Evolutionary conservation across 495 filamentous ascomycete genomes (phyloP).

Genomic region (Acidiella bohemica): DNA sequence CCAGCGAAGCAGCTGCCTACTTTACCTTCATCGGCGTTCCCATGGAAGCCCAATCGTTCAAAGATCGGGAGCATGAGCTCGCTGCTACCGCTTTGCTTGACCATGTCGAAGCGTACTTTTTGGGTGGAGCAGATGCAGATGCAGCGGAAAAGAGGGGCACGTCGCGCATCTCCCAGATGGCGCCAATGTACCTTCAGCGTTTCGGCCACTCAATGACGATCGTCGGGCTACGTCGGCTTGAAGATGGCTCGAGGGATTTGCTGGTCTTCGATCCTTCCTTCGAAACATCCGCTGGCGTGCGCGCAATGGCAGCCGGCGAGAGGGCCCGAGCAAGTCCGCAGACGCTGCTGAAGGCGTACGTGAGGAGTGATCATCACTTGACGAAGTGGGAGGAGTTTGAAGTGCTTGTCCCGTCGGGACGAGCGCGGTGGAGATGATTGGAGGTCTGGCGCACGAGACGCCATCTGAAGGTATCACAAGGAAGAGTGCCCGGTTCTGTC

Average conservation of each 20-base stretch:
- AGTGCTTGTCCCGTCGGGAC: constrained; percentile 32
- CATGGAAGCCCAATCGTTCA: constrained; percentile 7
- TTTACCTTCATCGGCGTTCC: constrained; percentile 53
- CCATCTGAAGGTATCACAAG: too few species aligned
- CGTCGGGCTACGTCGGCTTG: constrained; percentile 62
- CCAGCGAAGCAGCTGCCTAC: constrained; percentile 62
- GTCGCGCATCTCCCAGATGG: constrained; percentile 45
- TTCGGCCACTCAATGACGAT: constrained; percentile 87
- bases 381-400: constrained; percentile 64
- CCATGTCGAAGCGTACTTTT: constrained; percentile 63
- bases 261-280: constrained; percentile 87
- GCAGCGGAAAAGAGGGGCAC: constrained; percentile 1
- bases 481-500: too few species aligned
- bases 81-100: constrained; percentile 48
- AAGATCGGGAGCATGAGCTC: constrained; percentile 19
- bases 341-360: constrained; percentile 53
- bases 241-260: constrained; percentile 52
- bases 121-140: constrained; percentile 31
- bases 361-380: constrained; percentile 52
- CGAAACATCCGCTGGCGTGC: constrained; percentile 51
- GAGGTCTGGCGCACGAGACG: too few species aligned
- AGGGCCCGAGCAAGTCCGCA: constrained; percentile 38
- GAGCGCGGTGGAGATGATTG: too few species aligned
- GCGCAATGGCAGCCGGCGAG: constrained; percentile 15
- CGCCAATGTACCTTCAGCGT: constrained; percentile 88